phyloP scores from a whole-genome alignment of 768 basidiomycete species.

The Ephemerocybe angulata region DNA sequence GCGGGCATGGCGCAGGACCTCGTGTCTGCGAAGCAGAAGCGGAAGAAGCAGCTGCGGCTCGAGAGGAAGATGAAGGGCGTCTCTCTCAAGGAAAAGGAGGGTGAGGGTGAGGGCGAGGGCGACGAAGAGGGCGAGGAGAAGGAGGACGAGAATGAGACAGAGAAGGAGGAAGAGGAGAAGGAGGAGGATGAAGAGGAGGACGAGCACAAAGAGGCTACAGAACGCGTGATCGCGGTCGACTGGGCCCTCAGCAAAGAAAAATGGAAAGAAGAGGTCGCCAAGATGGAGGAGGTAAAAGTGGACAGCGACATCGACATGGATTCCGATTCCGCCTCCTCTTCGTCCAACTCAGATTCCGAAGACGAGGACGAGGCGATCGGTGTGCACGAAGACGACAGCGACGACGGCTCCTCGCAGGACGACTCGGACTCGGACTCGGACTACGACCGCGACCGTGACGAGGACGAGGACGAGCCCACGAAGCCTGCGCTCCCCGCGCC shows the following conservation, averaged over 20 bases:
- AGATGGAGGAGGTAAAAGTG: slow-evolving; percentile 39
- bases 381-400: slow-evolving; percentile 36
- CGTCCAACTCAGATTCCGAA: slow-evolving; percentile 23
- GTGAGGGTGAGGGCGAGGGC: slow-evolving; percentile 30
- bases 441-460: slow-evolving; percentile 25
- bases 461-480: slow-evolving; percentile 40
- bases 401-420: slow-evolving; percentile 38
- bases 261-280: slow-evolving; percentile 79
- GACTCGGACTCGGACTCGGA: slow-evolving; percentile 30
- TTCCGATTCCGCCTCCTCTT: slow-evolving; percentile 26
- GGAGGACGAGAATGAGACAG: slow-evolving; percentile 32
- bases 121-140: slow-evolving; percentile 35
- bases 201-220: slow-evolving; percentile 35
- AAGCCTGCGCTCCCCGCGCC: slow-evolving; percentile 76
- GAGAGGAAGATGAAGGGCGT: slow-evolving; percentile 44
- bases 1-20: slow-evolving; percentile 58
- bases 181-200: slow-evolving; percentile 28
- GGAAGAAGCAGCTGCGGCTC: slow-evolving; percentile 56
- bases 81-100: slow-evolving; percentile 32
- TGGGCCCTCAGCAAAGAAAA: slow-evolving; percentile 94
- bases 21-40: slow-evolving; percentile 62
- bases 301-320: slow-evolving; percentile 38
- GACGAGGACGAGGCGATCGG: slow-evolving; percentile 42
- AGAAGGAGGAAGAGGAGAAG: slow-evolving; percentile 20
- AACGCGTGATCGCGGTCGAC: slow-evolving; percentile 84